Percentiles rank a stretch among this genome's conserved stretches.
Conservation (phyloP, 2,329 filamentous ascomycete species). For the Alternaria ventricosa region DNA sequence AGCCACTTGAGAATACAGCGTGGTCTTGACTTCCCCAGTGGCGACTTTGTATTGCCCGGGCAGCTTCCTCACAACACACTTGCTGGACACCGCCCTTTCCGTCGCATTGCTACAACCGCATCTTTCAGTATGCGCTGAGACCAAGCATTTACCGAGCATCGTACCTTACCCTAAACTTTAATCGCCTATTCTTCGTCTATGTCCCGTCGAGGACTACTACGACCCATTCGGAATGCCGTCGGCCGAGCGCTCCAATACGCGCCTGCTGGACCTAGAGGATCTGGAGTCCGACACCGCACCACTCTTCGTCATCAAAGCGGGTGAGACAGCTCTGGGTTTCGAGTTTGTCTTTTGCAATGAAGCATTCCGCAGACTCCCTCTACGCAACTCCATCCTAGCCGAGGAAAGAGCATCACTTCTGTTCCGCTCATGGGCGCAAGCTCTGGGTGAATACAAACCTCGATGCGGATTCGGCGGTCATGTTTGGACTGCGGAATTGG, state of each 20-base stretch:
- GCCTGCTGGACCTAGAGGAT: slow-evolving; percentile 27
- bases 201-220: neutral
- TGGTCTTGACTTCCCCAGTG: slow-evolving; percentile 1
- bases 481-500: slow-evolving; percentile 26
- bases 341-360: slow-evolving; percentile 33
- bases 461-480: slow-evolving; percentile 21
- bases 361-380: slow-evolving; percentile 19
- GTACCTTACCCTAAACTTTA: neutral
- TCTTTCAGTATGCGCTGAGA: neutral
- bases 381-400: slow-evolving; percentile 15
- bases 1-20: neutral
- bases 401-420: slow-evolving; percentile 20
- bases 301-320: slow-evolving; percentile 30
- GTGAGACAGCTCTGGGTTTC: slow-evolving; percentile 16
- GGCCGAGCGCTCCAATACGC: neutral
- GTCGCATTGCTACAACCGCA: neutral
- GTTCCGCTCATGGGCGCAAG: slow-evolving; percentile 39
- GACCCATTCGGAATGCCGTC: slow-evolving; percentile 6
- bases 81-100: slow-evolving; percentile 2
- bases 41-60: neutral
- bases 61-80: neutral
- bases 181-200: neutral
- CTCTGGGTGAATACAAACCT: slow-evolving; percentile 19
- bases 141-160: neutral
- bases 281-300: slow-evolving; percentile 32